These are phyloP conservation scores for Cyberlindnera suaveolens DNA, from an alignment of 805 yeast genomes.

Conservation along the genomic window DNA sequence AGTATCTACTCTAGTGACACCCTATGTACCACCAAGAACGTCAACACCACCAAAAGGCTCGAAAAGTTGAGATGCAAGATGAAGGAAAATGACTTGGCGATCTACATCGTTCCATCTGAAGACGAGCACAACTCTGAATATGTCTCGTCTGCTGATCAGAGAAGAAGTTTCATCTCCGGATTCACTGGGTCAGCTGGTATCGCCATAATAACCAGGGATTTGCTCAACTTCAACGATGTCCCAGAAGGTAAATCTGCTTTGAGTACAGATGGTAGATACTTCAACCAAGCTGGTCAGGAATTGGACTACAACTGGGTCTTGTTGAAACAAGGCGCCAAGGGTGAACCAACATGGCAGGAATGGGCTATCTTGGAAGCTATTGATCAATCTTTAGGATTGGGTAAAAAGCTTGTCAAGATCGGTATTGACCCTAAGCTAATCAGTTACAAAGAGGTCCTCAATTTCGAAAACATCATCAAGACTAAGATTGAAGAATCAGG, in stretches of 20 bases:
- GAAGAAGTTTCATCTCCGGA: conserved; percentile 78
- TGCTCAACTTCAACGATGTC: conserved; percentile 33
- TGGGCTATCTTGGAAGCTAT: conserved; percentile 59
- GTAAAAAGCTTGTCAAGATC: conserved; percentile 40
- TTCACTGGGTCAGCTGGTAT: conserved; percentile 93
- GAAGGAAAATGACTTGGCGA: conserved; percentile 56
- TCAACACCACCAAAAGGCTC: conserved; percentile 57
- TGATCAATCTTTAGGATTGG: conserved; percentile 36
- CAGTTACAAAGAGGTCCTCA: conserved; percentile 33
- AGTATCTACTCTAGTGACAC: conserved; percentile 34
- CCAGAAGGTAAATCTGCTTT: conserved; percentile 66
- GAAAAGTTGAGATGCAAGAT: conserved; percentile 55
- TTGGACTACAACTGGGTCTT: conserved; percentile 74
- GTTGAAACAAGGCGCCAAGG: conserved; percentile 72
- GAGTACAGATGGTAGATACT: conserved; percentile 93
- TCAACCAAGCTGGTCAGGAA: conserved; percentile 82
- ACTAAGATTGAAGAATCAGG: conserved; percentile 21
- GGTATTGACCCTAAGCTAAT: conserved; percentile 83
- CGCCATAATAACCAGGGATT: conserved; percentile 65
- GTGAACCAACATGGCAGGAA: conserved; percentile 71
- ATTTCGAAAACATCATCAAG: conserved; percentile 26
- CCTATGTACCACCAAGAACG: conserved; percentile 33
- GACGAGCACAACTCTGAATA: conserved; percentile 95
- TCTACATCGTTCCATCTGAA: conserved; percentile 78
- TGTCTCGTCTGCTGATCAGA: conserved; percentile 72